phyloP scores from a whole-genome alignment of 495 filamentous ascomycete species.

The Pseudotulostoma volvatum region DNA sequence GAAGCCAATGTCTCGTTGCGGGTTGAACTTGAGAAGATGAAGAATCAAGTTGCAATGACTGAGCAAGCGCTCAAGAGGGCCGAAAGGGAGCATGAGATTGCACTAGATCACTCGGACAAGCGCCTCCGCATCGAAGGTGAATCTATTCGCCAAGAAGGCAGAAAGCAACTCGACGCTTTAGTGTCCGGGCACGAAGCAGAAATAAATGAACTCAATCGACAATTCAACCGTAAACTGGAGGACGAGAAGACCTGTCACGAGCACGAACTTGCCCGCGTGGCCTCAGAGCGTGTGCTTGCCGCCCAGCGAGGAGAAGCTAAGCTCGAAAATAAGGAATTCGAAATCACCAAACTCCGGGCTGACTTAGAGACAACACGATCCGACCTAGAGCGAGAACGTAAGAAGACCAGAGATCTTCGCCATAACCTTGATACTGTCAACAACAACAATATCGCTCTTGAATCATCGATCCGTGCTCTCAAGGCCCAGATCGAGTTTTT shows the following conservation, averaged over 20 bases:
- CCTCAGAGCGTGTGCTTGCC: constrained; percentile 41
- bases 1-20: constrained; percentile 39
- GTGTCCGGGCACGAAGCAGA: constrained; percentile 32
- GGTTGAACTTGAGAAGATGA: constrained; percentile 41
- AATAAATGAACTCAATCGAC: constrained; percentile 30
- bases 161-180: constrained; percentile 24
- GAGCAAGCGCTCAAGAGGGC: constrained; percentile 33
- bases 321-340: constrained; percentile 43
- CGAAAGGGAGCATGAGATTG: constrained; percentile 36
- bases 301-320: constrained; percentile 46
- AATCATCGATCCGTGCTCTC: constrained; percentile 56
- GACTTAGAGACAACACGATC: constrained; percentile 36
- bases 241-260: constrained; percentile 42
- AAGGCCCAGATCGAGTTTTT: constrained; percentile 71
- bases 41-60: constrained; percentile 26
- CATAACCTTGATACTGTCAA: constrained; percentile 47
- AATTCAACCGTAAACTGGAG: constrained; percentile 40
- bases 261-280: constrained; percentile 50
- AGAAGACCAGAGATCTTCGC: constrained; percentile 35
- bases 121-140: constrained; percentile 34
- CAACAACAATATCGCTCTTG: constrained; percentile 46
- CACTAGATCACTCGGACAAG: constrained; percentile 39
- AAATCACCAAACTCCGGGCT: constrained; percentile 36
- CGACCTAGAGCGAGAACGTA: constrained; percentile 48
- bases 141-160: constrained; percentile 20